phyloP scores from a whole-genome alignment of 2,329 filamentous ascomycete species.

The Fusarium miscanthi region DNA sequence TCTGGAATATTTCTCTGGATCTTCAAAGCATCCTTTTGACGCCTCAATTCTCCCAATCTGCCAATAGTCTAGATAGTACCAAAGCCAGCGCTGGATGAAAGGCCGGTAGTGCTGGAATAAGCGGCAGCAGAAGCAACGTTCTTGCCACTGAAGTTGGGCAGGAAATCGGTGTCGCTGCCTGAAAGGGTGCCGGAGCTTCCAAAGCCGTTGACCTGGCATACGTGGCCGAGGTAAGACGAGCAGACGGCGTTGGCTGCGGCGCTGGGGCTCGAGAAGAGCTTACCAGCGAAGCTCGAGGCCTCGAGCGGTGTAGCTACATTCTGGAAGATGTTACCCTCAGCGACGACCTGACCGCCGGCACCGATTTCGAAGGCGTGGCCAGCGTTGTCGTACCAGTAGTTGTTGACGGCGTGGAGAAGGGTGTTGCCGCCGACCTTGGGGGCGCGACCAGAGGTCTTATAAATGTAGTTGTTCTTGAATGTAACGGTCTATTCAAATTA shows the following conservation, averaged over 20 bases:
- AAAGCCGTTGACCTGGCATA: slow-evolving; percentile 62
- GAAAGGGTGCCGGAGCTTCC: slow-evolving; percentile 53
- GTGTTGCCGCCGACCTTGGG: slow-evolving; percentile 2
- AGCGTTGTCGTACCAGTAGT: slow-evolving; percentile 7
- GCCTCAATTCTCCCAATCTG: fast-evolving
- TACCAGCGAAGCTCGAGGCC: slow-evolving; percentile 53
- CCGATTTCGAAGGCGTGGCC: neutral
- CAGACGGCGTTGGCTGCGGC: slow-evolving; percentile 54
- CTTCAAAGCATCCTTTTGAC: fast-evolving
- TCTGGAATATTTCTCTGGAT: fast-evolving
- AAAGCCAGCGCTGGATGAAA: slow-evolving; percentile 56
- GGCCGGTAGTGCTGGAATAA: slow-evolving; percentile 50
- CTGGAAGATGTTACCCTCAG: slow-evolving; percentile 5
- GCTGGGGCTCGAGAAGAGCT: slow-evolving; percentile 48
- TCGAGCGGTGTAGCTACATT: neutral
- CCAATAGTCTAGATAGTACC: slow-evolving; percentile 51
- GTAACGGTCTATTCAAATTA: slow-evolving; percentile 47
- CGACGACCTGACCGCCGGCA: neutral
- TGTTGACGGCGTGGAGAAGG: slow-evolving; percentile 9
- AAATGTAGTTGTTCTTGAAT: slow-evolving; percentile 68
- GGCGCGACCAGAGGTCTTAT: neutral
- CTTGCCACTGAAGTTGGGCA: slow-evolving; percentile 63
- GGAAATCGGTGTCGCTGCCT: slow-evolving; percentile 57
- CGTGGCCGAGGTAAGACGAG: slow-evolving; percentile 57
- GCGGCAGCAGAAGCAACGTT: slow-evolving; percentile 58